A percentile compares a stretch with the other conserved stretches of the same genome.
Evolutionary conservation across 441 rosid genomes (phyloP).

Genomic region (Populus hybrid): DNA sequence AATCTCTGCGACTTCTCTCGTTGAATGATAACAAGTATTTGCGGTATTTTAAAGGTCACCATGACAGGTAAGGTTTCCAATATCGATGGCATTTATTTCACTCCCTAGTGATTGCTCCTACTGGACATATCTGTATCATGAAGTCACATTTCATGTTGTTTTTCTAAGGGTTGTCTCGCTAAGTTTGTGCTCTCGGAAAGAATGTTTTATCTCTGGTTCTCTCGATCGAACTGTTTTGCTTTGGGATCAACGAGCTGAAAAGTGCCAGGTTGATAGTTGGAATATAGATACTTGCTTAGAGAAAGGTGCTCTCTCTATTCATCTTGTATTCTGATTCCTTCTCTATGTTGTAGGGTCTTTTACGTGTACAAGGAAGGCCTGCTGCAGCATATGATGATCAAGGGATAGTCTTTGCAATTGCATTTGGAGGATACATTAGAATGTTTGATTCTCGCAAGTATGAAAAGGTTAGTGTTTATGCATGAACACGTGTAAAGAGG

Average conservation of each 20-base stretch:
- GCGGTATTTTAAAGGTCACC: slow-evolving; percentile 97
- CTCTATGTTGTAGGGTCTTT: slow-evolving; percentile 57
- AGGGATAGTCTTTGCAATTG: slow-evolving; percentile 83
- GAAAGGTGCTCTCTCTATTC: background rate
- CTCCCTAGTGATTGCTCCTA: slow-evolving; percentile 5
- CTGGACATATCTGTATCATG: background rate
- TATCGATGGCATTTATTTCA: background rate
- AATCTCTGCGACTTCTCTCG: slow-evolving; percentile 86
- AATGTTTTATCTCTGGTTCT: slow-evolving; percentile 88
- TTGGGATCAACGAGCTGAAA: slow-evolving; percentile 96
- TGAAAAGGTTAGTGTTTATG: slow-evolving; percentile 61
- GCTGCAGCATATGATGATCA: slow-evolving; percentile 96
- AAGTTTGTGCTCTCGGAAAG: slow-evolving; percentile 82
- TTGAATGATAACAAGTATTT: slow-evolving; percentile 94
- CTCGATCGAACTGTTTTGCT: slow-evolving; percentile 93
- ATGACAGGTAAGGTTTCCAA: slow-evolving; percentile 69
- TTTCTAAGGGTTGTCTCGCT: slow-evolving; percentile 78
- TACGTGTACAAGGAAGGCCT: slow-evolving; percentile 94
- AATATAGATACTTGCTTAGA: background rate
- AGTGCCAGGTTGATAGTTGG: slow-evolving; percentile 66
- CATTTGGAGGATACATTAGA: slow-evolving; percentile 87
- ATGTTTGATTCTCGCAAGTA: slow-evolving; percentile 89
- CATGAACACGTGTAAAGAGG: slow-evolving; percentile 1
- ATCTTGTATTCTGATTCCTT: slow-evolving; percentile 6
- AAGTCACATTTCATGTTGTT: slow-evolving; percentile 8